Percentiles rank a stretch among this genome's conserved stretches.
Evolutionary conservation across 495 filamentous ascomycete species (phyloP).

Genomic region (Aspergillus hancockii): DNA sequence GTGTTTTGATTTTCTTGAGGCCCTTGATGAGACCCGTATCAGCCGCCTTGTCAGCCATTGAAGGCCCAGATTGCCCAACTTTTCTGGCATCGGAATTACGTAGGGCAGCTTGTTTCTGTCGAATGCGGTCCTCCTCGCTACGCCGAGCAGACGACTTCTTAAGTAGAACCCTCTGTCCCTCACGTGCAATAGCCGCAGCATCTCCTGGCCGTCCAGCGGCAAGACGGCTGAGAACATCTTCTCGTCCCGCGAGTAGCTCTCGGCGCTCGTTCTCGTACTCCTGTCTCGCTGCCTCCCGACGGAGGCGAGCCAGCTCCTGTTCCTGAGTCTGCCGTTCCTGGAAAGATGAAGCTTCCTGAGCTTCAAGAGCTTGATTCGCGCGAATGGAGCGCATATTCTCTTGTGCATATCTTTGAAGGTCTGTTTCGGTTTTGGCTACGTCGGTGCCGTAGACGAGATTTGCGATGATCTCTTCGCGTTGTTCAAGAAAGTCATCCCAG

Average conservation of each 20-base stretch:
- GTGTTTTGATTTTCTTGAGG: conserved; percentile 63
- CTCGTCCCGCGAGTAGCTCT: conserved; percentile 59
- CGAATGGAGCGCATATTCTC: conserved; percentile 63
- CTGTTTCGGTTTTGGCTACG: conserved; percentile 66
- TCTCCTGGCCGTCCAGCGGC: conserved; percentile 49
- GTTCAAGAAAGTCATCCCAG: conserved; percentile 94
- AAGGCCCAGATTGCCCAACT: conserved; percentile 19
- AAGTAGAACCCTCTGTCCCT: conserved; percentile 64
- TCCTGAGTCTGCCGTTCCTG: conserved; percentile 66
- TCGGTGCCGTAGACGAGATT: conserved; percentile 77
- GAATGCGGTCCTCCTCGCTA: conserved; percentile 50
- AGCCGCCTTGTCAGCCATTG: conserved; percentile 26
- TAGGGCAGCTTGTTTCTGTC: conserved; percentile 46
- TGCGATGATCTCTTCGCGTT: conserved; percentile 86
- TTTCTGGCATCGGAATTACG: conserved; percentile 39
- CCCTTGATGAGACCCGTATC: conserved; percentile 65
- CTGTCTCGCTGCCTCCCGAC: conserved; percentile 54
- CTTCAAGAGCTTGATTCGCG: conserved; percentile 54
- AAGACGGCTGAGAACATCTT: conserved; percentile 57
- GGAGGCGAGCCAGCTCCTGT: conserved; percentile 61
- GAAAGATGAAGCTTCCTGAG: conserved; percentile 54
- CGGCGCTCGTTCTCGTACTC: conserved; percentile 66
- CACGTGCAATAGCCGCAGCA: conserved; percentile 51
- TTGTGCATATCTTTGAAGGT: conserved; percentile 65
- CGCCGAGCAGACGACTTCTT: conserved; percentile 63